A percentile compares a stretch with the other conserved stretches of the same genome.
Evolutionary conservation across 345 rosid species (phyloP).

Genomic region (Arabidopsis suecica): DNA sequence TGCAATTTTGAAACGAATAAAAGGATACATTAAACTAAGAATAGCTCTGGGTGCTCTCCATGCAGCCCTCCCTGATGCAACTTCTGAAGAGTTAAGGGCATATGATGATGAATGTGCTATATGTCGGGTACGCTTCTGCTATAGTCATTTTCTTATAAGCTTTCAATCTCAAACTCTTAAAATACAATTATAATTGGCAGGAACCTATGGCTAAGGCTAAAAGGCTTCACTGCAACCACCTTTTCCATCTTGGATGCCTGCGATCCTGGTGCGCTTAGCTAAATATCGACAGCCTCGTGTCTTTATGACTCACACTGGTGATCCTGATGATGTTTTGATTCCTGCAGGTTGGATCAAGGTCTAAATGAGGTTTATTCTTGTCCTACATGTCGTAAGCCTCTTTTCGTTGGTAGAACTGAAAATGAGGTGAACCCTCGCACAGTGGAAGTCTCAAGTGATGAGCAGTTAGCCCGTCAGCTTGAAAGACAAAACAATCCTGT

Average conservation of each 20-base stretch:
- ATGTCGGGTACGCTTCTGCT: conserved; percentile 74
- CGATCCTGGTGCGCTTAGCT: conserved; percentile 83
- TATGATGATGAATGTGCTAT: conserved; percentile 99
- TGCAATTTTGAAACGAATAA: conserved; percentile 86
- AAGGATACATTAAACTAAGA: conserved; percentile 85
- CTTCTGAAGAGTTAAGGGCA: conserved; percentile 79
- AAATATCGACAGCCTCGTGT: conserved; percentile 6
- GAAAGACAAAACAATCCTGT: conserved; percentile 63
- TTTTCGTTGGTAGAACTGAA: conserved; percentile 72
- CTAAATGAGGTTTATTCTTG: conserved; percentile 89
- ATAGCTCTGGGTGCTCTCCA: conserved; percentile 88
- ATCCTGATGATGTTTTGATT: conserved; percentile 40
- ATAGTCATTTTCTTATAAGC: conserved; percentile 27
- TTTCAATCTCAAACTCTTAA: conserved; percentile 33
- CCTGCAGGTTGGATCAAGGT: conserved; percentile 98
- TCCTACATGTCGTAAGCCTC: conserved; percentile 98
- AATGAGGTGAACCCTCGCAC: conserved; percentile 56
- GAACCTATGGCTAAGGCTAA: conserved; percentile 99
- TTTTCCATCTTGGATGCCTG: conserved; percentile 96
- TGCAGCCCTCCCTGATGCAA: conserved; percentile 99
- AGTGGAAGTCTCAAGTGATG: conserved; percentile 65
- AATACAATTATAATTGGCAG: conserved; percentile 55
- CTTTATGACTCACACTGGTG: conserved; percentile 32
- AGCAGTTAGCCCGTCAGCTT: conserved; percentile 82
- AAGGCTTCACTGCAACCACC: conserved; percentile 88